Evolutionary conservation across 1,139 yeast genomes (phyloP).

Genomic region (Debaryomycetaceae sp.): DNA sequence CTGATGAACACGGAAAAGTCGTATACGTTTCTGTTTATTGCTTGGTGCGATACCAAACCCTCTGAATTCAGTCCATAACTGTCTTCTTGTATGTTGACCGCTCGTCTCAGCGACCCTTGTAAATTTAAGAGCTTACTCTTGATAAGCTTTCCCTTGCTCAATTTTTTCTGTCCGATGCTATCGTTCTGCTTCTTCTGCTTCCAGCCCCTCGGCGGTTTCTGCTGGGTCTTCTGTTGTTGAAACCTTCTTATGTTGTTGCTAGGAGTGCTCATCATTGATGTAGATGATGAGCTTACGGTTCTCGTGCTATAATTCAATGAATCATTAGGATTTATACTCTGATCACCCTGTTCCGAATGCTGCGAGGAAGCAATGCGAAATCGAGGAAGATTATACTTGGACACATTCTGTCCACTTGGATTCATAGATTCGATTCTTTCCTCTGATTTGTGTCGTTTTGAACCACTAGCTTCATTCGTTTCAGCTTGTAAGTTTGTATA

Average conservation of each 20-base stretch:
- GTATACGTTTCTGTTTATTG: slow-evolving; percentile 18
- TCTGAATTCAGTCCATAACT: slow-evolving; percentile 1
- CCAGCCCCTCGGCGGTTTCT: slow-evolving; percentile 2
- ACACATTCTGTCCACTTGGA: slow-evolving; percentile 1
- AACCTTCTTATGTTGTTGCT: slow-evolving; percentile 27
- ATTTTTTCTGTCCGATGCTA: slow-evolving; percentile 9
- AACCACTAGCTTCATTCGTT: background rate
- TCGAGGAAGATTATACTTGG: slow-evolving; percentile 3
- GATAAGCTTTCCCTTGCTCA: slow-evolving; percentile 22
- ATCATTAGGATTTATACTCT: slow-evolving; percentile 18
- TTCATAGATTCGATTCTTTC: background rate
- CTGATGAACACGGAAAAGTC: slow-evolving; percentile 25
- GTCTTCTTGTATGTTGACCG: background rate
- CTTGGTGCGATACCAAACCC: slow-evolving; percentile 14
- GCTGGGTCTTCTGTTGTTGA: slow-evolving; percentile 11
- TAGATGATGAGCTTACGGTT: slow-evolving; percentile 28
- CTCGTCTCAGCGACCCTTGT: slow-evolving; percentile 23
- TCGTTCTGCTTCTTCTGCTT: slow-evolving; percentile 6
- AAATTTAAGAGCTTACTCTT: slow-evolving; percentile 28
- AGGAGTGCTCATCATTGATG: slow-evolving; percentile 32
- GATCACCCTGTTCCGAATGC: slow-evolving; percentile 13
- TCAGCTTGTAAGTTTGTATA: background rate
- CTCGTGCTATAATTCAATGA: slow-evolving; percentile 19
- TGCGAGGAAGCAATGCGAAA: slow-evolving; percentile 13
- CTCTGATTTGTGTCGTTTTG: background rate